Evolutionary conservation across 805 yeast species (phyloP).

Genomic region (Candida succiphila): DNA sequence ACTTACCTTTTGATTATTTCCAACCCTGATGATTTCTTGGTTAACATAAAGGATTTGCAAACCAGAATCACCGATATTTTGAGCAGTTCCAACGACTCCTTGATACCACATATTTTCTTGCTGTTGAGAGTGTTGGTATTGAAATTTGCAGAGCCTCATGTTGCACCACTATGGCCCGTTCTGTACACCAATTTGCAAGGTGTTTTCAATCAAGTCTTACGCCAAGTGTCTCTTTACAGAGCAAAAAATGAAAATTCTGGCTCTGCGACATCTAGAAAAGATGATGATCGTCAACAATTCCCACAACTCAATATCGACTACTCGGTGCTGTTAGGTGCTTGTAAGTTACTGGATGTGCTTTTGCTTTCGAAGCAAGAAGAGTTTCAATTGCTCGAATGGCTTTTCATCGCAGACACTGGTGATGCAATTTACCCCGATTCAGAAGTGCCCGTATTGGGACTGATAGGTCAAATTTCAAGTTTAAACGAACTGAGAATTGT

Average conservation of each 20-base stretch:
- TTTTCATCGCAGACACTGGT: slow-evolving; percentile 58
- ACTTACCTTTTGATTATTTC: slow-evolving; percentile 54
- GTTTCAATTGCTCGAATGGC: slow-evolving; percentile 72
- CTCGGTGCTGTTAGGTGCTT: slow-evolving; percentile 41
- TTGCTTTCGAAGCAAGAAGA: slow-evolving; percentile 66
- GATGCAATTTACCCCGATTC: slow-evolving; percentile 21
- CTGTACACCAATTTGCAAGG: slow-evolving; percentile 52
- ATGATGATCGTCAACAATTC: background rate
- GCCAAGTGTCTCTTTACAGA: slow-evolving; percentile 7
- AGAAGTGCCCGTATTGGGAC: slow-evolving; percentile 22
- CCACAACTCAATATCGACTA: slow-evolving; percentile 27
- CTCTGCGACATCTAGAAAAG: slow-evolving; percentile 13
- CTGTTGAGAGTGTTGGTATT: slow-evolving; percentile 58
- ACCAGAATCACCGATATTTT: slow-evolving; percentile 22
- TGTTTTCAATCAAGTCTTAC: slow-evolving; percentile 31
- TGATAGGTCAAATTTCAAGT: slow-evolving; percentile 23
- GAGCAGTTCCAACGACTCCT: slow-evolving; percentile 19
- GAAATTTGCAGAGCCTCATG: slow-evolving; percentile 51
- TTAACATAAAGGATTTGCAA: slow-evolving; percentile 34
- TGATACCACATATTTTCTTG: slow-evolving; percentile 37
- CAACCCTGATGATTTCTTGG: slow-evolving; percentile 48
- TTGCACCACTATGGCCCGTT: slow-evolving; percentile 61
- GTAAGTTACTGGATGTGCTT: slow-evolving; percentile 72
- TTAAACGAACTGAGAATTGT: slow-evolving; percentile 15
- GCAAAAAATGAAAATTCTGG: background rate